Conservation (phyloP, 257 asterid species). For the Gentiana dahurica region DNA sequence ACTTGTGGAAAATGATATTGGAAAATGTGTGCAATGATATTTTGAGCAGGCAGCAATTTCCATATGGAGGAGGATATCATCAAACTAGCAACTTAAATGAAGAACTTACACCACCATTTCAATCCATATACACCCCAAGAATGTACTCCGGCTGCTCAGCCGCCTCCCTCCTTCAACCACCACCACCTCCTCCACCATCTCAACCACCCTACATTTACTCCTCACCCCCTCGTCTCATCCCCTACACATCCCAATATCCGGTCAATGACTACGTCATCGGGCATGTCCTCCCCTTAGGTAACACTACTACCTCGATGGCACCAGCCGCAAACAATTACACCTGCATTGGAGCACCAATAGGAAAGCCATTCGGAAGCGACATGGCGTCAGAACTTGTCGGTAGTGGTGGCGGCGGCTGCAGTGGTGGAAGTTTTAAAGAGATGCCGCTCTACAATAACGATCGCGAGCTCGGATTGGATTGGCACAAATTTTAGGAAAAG, state of each 20-base stretch:
- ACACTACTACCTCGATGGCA: constrained; percentile 11
- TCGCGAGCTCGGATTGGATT: constrained; percentile 12
- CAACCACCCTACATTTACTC: constrained; percentile 35
- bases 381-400: constrained; percentile 10
- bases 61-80: constrained; percentile 40
- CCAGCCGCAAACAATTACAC: constrained; percentile 37
- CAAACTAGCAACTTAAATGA: constrained; percentile 21
- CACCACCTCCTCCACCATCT: constrained; percentile 18
- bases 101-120: constrained; percentile 36
- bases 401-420: not conserved
- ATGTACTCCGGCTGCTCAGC: constrained; percentile 26
- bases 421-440: constrained; percentile 22
- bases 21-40: not conserved
- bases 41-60: constrained; percentile 41
- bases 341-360: constrained; percentile 80
- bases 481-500: not conserved
- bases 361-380: constrained; percentile 25
- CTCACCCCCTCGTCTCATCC: constrained; percentile 37
- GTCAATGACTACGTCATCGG: constrained; percentile 57
- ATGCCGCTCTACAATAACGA: constrained; percentile 16
- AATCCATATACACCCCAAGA: constrained; percentile 51
- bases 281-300: constrained; percentile 32
- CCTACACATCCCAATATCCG: constrained; percentile 41
- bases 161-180: constrained; percentile 24
- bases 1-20: too few species aligned